phyloP scores from a whole-genome alignment of 1,139 yeast species.

The Blastobotrys malaysiensis region DNA sequence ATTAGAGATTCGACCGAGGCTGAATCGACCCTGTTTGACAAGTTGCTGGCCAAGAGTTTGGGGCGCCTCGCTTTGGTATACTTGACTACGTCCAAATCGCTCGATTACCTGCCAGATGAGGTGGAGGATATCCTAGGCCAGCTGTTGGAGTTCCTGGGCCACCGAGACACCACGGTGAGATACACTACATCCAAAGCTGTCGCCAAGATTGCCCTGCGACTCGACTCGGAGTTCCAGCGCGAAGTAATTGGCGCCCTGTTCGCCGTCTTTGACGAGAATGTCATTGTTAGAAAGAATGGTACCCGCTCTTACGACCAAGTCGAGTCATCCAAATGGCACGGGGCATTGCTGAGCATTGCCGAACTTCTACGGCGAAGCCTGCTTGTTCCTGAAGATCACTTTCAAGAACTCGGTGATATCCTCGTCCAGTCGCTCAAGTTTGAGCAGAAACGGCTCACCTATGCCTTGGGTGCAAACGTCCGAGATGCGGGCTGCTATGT shows the following conservation, averaged over 20 bases:
- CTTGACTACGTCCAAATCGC: slow-evolving; percentile 11
- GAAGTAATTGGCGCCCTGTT: slow-evolving; percentile 36
- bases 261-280: slow-evolving; percentile 26
- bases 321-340: slow-evolving; percentile 41
- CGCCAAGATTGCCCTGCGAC: slow-evolving; percentile 34
- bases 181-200: slow-evolving; percentile 44
- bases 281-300: slow-evolving; percentile 10
- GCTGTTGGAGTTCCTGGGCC: slow-evolving; percentile 31
- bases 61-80: slow-evolving; percentile 34
- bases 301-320: slow-evolving; percentile 21
- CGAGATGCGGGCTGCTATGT: slow-evolving; percentile 84
- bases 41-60: slow-evolving; percentile 33
- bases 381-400: slow-evolving; percentile 16
- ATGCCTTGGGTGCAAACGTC: slow-evolving; percentile 58
- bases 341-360: slow-evolving; percentile 41
- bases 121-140: slow-evolving; percentile 42
- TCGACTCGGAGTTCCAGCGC: slow-evolving; percentile 28
- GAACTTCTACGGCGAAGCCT: slow-evolving; percentile 38
- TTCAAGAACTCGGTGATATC: slow-evolving; percentile 30
- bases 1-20: neutral
- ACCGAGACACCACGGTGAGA: slow-evolving; percentile 39
- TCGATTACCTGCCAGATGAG: slow-evolving; percentile 19
- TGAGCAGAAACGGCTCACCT: slow-evolving; percentile 47
- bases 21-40: slow-evolving; percentile 12
- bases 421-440: slow-evolving; percentile 44